Percentiles rank a stretch among this genome's conserved stretches.
Conservation (phyloP, 2,329 filamentous ascomycete genomes). For the Xylaria multiplex region DNA sequence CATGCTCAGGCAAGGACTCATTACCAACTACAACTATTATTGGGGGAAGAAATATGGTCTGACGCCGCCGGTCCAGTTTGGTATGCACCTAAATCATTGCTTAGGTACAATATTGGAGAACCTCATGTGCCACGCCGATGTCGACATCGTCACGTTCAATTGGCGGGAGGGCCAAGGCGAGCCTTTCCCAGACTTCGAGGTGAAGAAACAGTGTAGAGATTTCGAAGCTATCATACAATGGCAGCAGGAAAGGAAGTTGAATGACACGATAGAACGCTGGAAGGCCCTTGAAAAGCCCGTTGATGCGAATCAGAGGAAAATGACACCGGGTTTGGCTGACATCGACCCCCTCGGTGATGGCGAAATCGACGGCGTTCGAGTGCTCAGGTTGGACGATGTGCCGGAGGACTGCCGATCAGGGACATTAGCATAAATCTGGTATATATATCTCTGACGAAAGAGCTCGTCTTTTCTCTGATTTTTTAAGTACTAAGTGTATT, state of each 20-base stretch:
- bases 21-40: slow-evolving; percentile 34
- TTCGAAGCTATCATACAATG: slow-evolving; percentile 13
- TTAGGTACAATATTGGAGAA: slow-evolving; percentile 21
- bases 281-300: background rate
- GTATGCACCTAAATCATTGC: slow-evolving; percentile 27
- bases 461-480: background rate
- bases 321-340: background rate
- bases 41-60: slow-evolving; percentile 15
- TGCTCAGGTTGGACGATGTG: slow-evolving; percentile 8
- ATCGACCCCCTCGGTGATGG: slow-evolving; percentile 6
- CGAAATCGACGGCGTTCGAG: slow-evolving; percentile 8
- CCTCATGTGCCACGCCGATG: slow-evolving; percentile 31
- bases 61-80: slow-evolving; percentile 13
- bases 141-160: slow-evolving; percentile 26
- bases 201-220: slow-evolving; percentile 12
- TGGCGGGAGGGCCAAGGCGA: slow-evolving; percentile 21
- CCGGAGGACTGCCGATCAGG: background rate
- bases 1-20: slow-evolving; percentile 20
- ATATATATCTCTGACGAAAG: background rate
- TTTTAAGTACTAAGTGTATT: too few species aligned
- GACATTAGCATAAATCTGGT: background rate
- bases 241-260: background rate
- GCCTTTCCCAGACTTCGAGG: slow-evolving; percentile 20
- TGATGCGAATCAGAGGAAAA: slow-evolving; percentile 7
- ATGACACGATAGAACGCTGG: slow-evolving; percentile 8